Conservation (phyloP, 2,329 filamentous ascomycete species). For the Paramyrothecium roridum region DNA sequence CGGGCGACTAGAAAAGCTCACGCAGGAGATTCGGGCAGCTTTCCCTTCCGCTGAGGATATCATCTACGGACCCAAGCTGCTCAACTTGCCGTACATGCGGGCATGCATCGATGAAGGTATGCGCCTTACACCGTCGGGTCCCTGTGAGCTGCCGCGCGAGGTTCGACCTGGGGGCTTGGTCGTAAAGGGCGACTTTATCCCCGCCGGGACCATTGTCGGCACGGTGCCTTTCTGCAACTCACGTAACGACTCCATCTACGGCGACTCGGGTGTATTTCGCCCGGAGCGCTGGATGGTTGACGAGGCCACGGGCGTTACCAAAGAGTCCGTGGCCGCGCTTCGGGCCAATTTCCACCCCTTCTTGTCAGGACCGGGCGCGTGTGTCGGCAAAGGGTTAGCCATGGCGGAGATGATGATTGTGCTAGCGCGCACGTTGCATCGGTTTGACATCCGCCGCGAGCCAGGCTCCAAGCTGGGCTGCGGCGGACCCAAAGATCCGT, state of each 20-base stretch:
- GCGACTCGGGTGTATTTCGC: background rate
- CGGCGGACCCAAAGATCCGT: background rate
- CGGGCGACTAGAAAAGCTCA: background rate
- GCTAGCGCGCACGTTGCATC: background rate
- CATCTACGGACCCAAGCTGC: background rate
- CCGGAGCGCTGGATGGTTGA: conserved; percentile 1
- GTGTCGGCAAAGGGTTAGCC: background rate
- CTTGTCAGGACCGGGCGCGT: background rate
- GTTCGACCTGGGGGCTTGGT: background rate
- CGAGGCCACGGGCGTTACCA: background rate
- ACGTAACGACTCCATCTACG: background rate
- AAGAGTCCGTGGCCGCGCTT: background rate
- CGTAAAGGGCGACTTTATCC: background rate
- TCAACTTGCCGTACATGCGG: background rate
- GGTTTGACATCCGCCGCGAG: background rate
- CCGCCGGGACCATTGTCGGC: background rate
- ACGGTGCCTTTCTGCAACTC: background rate
- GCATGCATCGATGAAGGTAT: conserved; percentile 1
- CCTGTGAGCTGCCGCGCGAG: background rate
- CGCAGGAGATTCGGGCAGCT: background rate
- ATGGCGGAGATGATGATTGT: background rate
- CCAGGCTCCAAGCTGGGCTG: background rate
- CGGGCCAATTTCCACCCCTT: background rate
- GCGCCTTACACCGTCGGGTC: background rate
- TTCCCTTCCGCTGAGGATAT: background rate